Base-by-base conservation (phyloP, 441 rosid genomes). In the Populus trichocarpa region DNA sequence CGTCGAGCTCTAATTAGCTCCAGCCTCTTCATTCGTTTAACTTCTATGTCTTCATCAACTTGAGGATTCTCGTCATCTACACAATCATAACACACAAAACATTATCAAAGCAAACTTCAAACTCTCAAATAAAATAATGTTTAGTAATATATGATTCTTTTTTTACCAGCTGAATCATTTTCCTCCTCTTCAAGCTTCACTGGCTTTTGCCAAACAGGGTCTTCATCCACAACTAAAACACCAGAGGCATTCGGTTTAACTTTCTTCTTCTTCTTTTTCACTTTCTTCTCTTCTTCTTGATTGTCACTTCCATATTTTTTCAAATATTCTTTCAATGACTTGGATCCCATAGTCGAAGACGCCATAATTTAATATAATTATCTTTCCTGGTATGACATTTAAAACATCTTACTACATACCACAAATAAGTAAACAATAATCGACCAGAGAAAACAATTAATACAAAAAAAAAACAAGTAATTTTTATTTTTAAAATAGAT, bases 121-220 rank as follows among this genome's bases (percentile, higher is more conserved):
- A 67, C 35, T 26, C 33, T 16, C 4, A 28, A 3, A 23, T 23
- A 71, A 22, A 36, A 0, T 2, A 40, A 61, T 10, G 61, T 8
- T 16, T 22, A 22, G 20, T 70, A 38, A 3, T 8, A 40, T 7
- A 5, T 16, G 11, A 2, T 78, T 74, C 32, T 30, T 30, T 4
- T 9, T 18, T 77, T 84, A 92, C 97, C 99, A 13, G 90, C 85
- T 46, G 97, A 88, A 81, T 92, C 93, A 35, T 88, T 73, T 36
- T 77, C 90, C 0, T 84, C 90, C 30, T 93, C 95, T 79, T 77
- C 85, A 67, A 88, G 78, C 67, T 85, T 88, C 70, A 96, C 83
- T 1, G 91, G 89, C 73, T 88, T 96, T 79, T 92, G 97, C 99
- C 99, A 96, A 72, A 89, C 89, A 2, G 98, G 99, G 83, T 96